Evolutionary conservation across 148 eudicot species (phyloP), one percentile per base, ranked within the genome.

Genomic region (Cornus suecica): DNA sequence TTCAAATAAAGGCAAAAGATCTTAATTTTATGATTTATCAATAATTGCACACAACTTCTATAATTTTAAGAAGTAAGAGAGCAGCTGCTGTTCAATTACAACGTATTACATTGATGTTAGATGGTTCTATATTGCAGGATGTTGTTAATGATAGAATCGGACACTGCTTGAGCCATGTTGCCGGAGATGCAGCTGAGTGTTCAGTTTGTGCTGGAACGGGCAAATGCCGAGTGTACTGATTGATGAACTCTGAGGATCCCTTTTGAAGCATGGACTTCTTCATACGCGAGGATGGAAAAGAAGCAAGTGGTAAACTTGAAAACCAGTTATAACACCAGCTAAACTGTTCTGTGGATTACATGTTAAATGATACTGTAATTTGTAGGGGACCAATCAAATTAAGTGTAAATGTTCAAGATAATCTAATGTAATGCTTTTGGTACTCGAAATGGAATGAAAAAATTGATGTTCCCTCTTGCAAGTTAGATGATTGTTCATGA

Each of bases 171-270:
- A 91, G 91, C 82, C 99, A 88, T 82, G 91, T 84, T 10, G 90
- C 89, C 69, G 97, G 97, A 51, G 78, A 86, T 48, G 91, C 77
- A 52, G 97, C 85, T 48, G 99, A 95, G 77, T 92, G 99, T 71
- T 83, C 86, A 18, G 86, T 89, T 28, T 95, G 97, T 87, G 91
- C 88, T 26, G 99, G 97, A 56, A 88, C 91, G 6, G 94, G 94
- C 75, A 91, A 86, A 85, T 95, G 99, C 68, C 88, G 74, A 70
- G 68, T 91, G 28, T 80, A 85, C 68, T 79, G 74, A 80, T 66
- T 24, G 37, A 20, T 9, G 8, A 15, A 51, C 29, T 37, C 68
- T 10, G 68, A 25, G 69, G 34, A 31, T 72, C 66, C 25, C 15
- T 62, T 62, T 1, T 3, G 24, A 62, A 37, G 41, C 5, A 15